phyloP scores from a whole-genome alignment of 108 stramenopile species.

The Skeletonema potamos region DNA sequence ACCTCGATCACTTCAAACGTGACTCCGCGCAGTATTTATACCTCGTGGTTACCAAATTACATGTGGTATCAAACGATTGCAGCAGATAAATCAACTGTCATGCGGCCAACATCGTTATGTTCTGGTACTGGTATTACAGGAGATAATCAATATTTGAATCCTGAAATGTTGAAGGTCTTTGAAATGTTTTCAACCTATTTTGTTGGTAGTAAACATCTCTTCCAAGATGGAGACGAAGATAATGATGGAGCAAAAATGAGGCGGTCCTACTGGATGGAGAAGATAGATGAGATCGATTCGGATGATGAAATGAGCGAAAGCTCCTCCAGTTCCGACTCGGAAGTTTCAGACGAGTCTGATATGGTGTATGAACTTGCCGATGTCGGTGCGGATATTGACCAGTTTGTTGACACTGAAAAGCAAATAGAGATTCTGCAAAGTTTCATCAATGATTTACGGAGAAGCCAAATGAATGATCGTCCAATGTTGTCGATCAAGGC shows the following conservation, averaged over 20 bases:
- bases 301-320: neutral
- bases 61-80: constrained; percentile 44
- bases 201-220: constrained; percentile 23
- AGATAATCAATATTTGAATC: constrained; percentile 25
- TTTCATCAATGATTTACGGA: constrained; percentile 26
- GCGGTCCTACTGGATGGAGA: constrained; percentile 25
- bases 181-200: constrained; percentile 34
- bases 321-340: neutral
- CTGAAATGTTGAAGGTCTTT: constrained; percentile 35
- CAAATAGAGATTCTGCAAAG: constrained; percentile 24
- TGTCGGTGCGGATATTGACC: neutral
- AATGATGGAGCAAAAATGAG: neutral
- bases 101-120: constrained; percentile 31
- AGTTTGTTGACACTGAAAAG: neutral
- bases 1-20: neutral
- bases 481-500: neutral
- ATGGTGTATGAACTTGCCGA: neutral
- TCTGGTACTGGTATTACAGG: constrained; percentile 38
- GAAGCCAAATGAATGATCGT: constrained; percentile 5
- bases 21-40: constrained; percentile 4
- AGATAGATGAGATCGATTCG: constrained; percentile 18
- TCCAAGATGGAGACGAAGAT: constrained; percentile 21
- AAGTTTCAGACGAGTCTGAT: constrained; percentile 8
- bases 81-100: constrained; percentile 17
- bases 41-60: constrained; percentile 35